Percentiles rank a stretch among this genome's conserved stretches.
These are phyloP conservation scores for Fusarium sp. DNA, from an alignment of 2,329 filamentous ascomycete species.

Conservation along the genomic window DNA sequence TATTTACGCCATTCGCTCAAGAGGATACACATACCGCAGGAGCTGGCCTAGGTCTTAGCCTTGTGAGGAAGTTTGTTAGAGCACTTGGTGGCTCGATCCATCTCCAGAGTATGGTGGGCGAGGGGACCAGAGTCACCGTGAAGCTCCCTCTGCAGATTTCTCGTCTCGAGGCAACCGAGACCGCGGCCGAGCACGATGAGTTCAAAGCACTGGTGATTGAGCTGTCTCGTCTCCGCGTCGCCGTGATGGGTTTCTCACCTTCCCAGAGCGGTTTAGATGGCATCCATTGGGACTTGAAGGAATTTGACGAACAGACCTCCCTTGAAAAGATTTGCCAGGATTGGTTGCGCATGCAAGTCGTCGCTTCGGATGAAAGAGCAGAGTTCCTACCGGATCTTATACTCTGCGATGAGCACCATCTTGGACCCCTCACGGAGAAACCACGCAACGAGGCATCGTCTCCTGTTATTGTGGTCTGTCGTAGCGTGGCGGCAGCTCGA, in stretches of 20 bases:
- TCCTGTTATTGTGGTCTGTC: slow-evolving; percentile 47
- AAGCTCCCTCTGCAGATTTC: slow-evolving; percentile 42
- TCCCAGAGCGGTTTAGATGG: neutral
- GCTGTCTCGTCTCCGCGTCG: slow-evolving; percentile 45
- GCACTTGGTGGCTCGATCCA: slow-evolving; percentile 68
- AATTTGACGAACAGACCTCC: neutral
- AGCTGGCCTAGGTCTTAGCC: slow-evolving; percentile 72
- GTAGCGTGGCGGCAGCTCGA: slow-evolving; percentile 45
- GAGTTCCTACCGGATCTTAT: slow-evolving; percentile 41
- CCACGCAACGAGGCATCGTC: slow-evolving; percentile 21
- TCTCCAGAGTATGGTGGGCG: slow-evolving; percentile 57
- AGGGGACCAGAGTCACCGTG: slow-evolving; percentile 51
- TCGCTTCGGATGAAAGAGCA: neutral
- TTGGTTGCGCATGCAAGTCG: slow-evolving; percentile 30
- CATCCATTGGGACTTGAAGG: neutral
- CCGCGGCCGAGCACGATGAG: slow-evolving; percentile 27
- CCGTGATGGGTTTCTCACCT: slow-evolving; percentile 2
- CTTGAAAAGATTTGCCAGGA: slow-evolving; percentile 18
- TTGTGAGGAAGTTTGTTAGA: slow-evolving; percentile 70
- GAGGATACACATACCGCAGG: slow-evolving; percentile 70
- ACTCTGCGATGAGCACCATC: slow-evolving; percentile 31
- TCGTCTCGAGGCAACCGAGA: neutral
- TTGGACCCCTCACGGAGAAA: neutral
- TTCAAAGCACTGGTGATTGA: slow-evolving; percentile 44
- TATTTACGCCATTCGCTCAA: slow-evolving; percentile 73